Conservation (phyloP, 148 eudicot species). For the Fagopyrum tataricum region DNA sequence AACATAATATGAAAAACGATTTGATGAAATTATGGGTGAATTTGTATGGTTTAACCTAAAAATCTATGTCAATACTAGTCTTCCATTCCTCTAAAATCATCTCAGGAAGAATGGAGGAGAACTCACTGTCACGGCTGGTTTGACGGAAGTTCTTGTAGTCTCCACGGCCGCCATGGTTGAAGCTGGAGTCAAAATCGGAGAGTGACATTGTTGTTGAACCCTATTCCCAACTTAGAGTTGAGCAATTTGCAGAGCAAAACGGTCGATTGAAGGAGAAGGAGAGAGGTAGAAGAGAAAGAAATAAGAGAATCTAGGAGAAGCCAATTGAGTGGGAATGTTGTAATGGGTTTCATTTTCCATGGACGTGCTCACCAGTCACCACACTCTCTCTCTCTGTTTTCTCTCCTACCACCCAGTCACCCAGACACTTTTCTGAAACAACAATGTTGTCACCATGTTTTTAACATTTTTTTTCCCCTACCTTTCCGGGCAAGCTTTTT, state of each 20-base stretch:
- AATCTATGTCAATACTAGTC: too few species aligned
- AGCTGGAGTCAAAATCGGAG: conserved; percentile 59
- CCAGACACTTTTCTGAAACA: background rate
- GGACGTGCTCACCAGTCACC: conserved; percentile 31
- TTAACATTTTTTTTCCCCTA: too few species aligned
- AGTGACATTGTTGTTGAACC: conserved; percentile 41
- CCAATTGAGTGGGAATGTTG: conserved; percentile 17
- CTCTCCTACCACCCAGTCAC: background rate
- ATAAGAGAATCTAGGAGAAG: conserved; percentile 27
- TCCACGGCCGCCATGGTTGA: conserved; percentile 19
- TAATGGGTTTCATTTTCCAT: conserved; percentile 3
- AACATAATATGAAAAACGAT: too few species aligned
- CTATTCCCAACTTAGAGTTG: background rate
- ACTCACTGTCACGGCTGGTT: conserved; percentile 69
- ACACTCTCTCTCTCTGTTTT: background rate
- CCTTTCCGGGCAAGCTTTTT: too few species aligned
- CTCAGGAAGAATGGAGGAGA: too few species aligned
- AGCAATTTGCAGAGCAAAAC: conserved; percentile 16
- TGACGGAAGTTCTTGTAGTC: conserved; percentile 76
- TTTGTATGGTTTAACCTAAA: too few species aligned
- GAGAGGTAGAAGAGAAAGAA: conserved; percentile 17
- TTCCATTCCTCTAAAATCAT: too few species aligned
- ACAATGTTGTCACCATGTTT: background rate
- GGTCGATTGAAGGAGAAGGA: conserved; percentile 12
- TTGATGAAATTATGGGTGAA: too few species aligned